A percentile compares a stretch with the other conserved stretches of the same genome.
Conservation (phyloP, 2,329 filamentous ascomycete species). For the Colletotrichum orchidophilum region DNA sequence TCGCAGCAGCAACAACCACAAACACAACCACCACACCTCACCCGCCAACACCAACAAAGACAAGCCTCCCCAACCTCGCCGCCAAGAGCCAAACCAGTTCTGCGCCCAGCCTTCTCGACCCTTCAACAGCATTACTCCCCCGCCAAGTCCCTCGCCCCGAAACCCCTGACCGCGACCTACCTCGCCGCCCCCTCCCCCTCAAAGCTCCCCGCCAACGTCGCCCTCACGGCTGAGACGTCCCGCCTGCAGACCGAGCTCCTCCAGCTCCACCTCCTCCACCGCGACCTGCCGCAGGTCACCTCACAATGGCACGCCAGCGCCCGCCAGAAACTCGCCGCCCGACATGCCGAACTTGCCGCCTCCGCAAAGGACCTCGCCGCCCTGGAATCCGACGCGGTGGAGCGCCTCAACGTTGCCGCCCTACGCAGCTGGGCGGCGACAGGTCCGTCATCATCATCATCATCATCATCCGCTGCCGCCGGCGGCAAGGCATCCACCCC, state of each 20-base stretch:
- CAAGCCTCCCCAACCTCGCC: constrained; percentile 17
- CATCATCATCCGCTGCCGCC: not conserved
- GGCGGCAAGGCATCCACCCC: not conserved
- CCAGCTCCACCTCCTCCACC: constrained; percentile 72
- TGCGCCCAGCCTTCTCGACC: constrained; percentile 67
- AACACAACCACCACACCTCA: not conserved
- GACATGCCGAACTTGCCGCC: constrained; percentile 52
- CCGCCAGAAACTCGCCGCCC: constrained; percentile 53
- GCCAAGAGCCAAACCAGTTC: constrained; percentile 35
- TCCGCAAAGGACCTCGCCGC: constrained; percentile 46
- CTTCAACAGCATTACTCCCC: constrained; percentile 76
- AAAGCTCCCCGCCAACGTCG: constrained; percentile 68
- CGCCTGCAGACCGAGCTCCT: constrained; percentile 72
- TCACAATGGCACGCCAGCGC: constrained; percentile 67
- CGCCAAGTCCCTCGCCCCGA: constrained; percentile 67
- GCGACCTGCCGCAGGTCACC: constrained; percentile 55
- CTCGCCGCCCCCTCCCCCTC: constrained; percentile 69
- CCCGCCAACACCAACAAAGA: not conserved
- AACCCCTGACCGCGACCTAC: constrained; percentile 66
- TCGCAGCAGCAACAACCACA: constrained; percentile 53
- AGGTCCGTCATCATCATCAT: no score
- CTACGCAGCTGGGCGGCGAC: constrained; percentile 59
- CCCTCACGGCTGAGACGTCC: constrained; percentile 65
- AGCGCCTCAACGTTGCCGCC: constrained; percentile 60
- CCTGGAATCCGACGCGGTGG: constrained; percentile 54